These are phyloP conservation scores for Avena atlantica DNA, from an alignment of 176 grass and related monocot species.

Conservation along the genomic window DNA sequence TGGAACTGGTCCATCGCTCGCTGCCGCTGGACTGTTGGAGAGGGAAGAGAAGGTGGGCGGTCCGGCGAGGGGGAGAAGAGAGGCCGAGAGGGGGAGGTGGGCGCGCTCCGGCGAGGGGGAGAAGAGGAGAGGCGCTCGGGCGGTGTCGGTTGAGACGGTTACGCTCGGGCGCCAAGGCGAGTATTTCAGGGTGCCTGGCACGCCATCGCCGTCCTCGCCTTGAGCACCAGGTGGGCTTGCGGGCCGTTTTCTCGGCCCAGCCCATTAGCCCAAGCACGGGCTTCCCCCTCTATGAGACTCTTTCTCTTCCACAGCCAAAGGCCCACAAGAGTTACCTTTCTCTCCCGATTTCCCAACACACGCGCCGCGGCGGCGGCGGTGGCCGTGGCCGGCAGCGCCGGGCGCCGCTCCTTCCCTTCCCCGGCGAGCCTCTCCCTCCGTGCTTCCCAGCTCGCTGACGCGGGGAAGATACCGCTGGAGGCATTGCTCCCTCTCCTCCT, in stretches of 20 bases:
- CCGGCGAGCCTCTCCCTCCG: neutral
- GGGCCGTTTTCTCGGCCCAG: neutral
- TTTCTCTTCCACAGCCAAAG: neutral
- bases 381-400: neutral
- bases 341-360: neutral
- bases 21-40: neutral
- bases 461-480: neutral
- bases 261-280: neutral
- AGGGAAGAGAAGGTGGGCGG: no score
- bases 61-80: neutral
- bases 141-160: neutral
- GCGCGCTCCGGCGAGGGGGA: neutral
- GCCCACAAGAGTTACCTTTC: neutral
- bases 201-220: neutral
- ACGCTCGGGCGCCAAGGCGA: neutral
- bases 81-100: neutral
- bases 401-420: neutral
- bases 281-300: neutral
- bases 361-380: neutral
- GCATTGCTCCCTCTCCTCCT: neutral
- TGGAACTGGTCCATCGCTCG: constrained; percentile 37
- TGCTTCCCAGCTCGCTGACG: no score
- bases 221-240: neutral
- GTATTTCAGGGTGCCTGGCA: neutral
- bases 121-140: neutral